Conservation (phyloP, 805 yeast species). For the Candida stauntonica region DNA sequence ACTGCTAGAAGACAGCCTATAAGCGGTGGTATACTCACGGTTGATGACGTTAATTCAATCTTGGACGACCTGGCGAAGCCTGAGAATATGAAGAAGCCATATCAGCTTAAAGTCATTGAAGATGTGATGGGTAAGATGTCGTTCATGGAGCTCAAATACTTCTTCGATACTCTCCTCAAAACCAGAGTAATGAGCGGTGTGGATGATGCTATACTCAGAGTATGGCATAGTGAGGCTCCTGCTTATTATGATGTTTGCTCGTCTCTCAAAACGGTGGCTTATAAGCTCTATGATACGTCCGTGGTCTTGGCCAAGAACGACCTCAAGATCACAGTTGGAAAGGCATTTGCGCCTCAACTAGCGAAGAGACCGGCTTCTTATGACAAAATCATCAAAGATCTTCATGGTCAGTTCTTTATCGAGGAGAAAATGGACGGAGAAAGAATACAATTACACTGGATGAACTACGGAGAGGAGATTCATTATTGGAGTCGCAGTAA, state of each 20-base stretch:
- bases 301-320: constrained; percentile 39
- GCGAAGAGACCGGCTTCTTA: constrained; percentile 55
- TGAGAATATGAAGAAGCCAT: constrained; percentile 26
- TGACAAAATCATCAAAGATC: constrained; percentile 42
- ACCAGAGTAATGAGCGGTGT: constrained; percentile 48
- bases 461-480: constrained; percentile 35
- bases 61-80: constrained; percentile 41
- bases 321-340: constrained; percentile 30
- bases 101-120: constrained; percentile 41
- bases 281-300: constrained; percentile 48
- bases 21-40: constrained; percentile 34
- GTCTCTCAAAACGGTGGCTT: constrained; percentile 56
- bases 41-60: constrained; percentile 45
- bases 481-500: constrained; percentile 54
- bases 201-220: constrained; percentile 50
- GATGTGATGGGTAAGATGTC: constrained; percentile 51
- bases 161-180: constrained; percentile 63
- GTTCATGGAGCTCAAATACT: constrained; percentile 60
- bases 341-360: constrained; percentile 69
- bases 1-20: constrained; percentile 40
- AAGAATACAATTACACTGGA: constrained; percentile 72
- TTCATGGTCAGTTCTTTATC: constrained; percentile 51
- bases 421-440: constrained; percentile 97
- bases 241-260: constrained; percentile 61
- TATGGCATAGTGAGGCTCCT: constrained; percentile 80